Evolutionary conservation across 306 rosid species (phyloP).

Genomic region (Prunus dulcis): DNA sequence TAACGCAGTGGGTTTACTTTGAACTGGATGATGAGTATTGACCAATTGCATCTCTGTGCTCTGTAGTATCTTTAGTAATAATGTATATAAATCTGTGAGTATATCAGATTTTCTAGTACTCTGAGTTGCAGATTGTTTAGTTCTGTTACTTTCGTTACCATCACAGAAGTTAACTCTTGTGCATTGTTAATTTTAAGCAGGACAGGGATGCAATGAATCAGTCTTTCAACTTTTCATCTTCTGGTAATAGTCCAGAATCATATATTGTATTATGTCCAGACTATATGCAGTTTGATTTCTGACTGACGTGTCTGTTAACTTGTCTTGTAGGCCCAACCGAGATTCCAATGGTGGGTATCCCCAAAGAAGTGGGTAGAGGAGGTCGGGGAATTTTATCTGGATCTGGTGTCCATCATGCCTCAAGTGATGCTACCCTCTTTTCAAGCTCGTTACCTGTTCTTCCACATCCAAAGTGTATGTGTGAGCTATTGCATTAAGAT

Average conservation of each 20-base stretch:
- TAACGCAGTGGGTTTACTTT: background rate
- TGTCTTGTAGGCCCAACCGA: conserved; percentile 44
- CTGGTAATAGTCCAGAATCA: conserved; percentile 37
- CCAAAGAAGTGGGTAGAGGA: conserved; percentile 39
- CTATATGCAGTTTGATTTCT: conserved; percentile 6
- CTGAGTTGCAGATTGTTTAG: background rate
- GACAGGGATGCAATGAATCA: conserved; percentile 62
- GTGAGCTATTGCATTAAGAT: conserved; percentile 10
- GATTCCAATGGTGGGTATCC: conserved; percentile 42
- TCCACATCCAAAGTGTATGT: conserved; percentile 68
- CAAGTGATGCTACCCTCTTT: conserved; percentile 72
- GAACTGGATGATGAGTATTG: background rate
- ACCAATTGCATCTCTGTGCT: background rate
- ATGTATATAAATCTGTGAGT: background rate
- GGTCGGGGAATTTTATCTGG: conserved; percentile 53
- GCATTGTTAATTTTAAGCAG: conserved; percentile 21
- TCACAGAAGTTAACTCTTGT: conserved; percentile 12
- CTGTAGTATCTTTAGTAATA: background rate
- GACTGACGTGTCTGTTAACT: conserved; percentile 10
- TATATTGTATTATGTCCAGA: background rate
- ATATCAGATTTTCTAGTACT: background rate
- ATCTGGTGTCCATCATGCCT: conserved; percentile 49
- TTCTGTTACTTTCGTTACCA: conserved; percentile 6
- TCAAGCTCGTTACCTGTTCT: conserved; percentile 82
- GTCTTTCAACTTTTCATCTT: conserved; percentile 40